Evolutionary conservation across 495 filamentous ascomycete species (phyloP), one percentile per base, ranked within the genome.

Genomic region (Neurospora sp.): DNA sequence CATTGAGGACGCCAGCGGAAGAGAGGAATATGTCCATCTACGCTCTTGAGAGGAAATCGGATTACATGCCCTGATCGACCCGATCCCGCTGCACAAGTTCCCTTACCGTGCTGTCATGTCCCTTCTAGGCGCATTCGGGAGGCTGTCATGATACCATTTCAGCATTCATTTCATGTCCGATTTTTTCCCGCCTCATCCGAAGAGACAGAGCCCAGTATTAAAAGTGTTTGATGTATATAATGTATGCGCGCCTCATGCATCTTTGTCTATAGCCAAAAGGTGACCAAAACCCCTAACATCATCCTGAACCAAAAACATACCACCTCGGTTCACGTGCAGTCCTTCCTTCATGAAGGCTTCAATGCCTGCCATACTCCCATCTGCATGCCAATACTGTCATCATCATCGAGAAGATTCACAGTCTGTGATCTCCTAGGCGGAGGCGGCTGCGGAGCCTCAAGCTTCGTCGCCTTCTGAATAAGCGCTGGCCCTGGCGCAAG

Each of bases 281-380:
- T 18, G 35, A 39, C 16, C 27, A 27, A 38, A 38, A 20, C 38
- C 40, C 38, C 37, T 22, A 35, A 31, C 20, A 53, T 69, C 31
- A 59, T 38, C 42, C 20, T 38, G 2, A 42, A 4, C 45, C 18
- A 41, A 20, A 20, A 27, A 40, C 38, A 18, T 31, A 40, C 27
- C n/a, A 61, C 22, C 70, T 35, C 35, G 12, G n/a, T 31, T 42
- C 59, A 53, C 9, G 31, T 68, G 14, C 9, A 18, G 35, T 48
- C 39, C n/a, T 69, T 12, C 37, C 16, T 61, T 73, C 53, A 77
- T 9, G 79, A 74, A n/a, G 80, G 85, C 71, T 84, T 85, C 74
- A 87, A 69, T 12, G 84, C 83, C 71, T 86, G 82, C 85, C 85
- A 87, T 40, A 81, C 81, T 12, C 81, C 80, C 78, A 87, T 78